Percentiles rank a stretch among this genome's conserved stretches.
Evolutionary conservation across 345 rosid species (phyloP).

Genomic region (Acer negundo): DNA sequence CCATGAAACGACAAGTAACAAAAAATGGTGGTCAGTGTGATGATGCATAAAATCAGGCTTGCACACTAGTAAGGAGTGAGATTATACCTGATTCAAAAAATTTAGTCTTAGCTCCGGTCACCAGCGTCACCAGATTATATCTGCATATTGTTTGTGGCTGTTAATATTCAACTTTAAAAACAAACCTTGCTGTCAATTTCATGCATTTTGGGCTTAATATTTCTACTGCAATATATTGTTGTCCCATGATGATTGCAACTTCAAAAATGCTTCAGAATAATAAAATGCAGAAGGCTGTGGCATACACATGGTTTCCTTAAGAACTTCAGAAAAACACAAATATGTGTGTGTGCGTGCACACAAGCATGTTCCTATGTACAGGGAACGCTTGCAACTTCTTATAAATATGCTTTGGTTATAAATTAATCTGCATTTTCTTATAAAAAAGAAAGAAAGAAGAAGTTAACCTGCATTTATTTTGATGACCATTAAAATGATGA

Average conservation of each 20-base stretch:
- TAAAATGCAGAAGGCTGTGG: neutral
- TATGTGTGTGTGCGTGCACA: neutral
- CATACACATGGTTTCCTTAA: neutral
- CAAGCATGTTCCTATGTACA: neutral
- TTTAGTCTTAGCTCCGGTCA: conserved; percentile 7
- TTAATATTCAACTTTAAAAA: conserved; percentile 4
- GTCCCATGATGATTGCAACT: neutral
- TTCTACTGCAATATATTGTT: neutral
- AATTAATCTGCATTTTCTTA: conserved; percentile 31
- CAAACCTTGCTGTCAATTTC: neutral
- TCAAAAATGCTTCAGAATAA: neutral
- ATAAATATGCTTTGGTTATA: neutral
- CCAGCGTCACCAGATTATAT: conserved; percentile 7
- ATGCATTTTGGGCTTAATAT: neutral
- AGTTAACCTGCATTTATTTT: conserved; percentile 33
- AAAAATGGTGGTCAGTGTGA: neutral
- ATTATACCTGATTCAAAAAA: conserved; percentile 29
- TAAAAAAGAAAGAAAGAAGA: neutral
- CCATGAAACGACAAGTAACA: neutral
- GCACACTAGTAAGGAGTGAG: neutral
- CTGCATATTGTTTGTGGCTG: conserved; percentile 23
- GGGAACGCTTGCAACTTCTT: too few species aligned
- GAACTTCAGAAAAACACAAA: neutral
- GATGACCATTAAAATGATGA: conserved; percentile 18
- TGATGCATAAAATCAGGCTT: neutral